These are phyloP conservation scores for Starmerella riodocensis DNA, from an alignment of 805 yeast genomes.

Conservation along the genomic window DNA sequence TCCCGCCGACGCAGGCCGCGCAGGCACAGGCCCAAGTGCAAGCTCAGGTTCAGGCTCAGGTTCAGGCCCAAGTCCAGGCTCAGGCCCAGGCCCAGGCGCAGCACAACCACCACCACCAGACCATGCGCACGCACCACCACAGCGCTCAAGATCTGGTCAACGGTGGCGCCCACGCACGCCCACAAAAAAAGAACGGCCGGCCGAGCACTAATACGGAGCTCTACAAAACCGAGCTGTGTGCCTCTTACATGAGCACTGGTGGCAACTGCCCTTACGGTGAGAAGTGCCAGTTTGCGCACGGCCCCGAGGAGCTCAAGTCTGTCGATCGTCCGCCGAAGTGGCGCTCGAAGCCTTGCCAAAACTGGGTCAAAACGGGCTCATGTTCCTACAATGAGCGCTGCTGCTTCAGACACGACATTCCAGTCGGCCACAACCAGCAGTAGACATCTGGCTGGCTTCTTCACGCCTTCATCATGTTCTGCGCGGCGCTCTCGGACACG, in stretches of 20 bases:
- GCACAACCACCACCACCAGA: slow-evolving; percentile 5
- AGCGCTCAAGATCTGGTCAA: not conserved
- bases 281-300: slow-evolving; percentile 93
- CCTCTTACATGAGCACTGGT: slow-evolving; percentile 53
- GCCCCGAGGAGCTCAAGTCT: slow-evolving; percentile 56
- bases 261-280: slow-evolving; percentile 75
- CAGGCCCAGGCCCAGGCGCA: too few relatives aligned
- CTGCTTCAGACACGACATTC: slow-evolving; percentile 61
- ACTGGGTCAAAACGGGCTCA: slow-evolving; percentile 68
- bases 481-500: too few relatives aligned
- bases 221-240: slow-evolving; percentile 84
- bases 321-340: slow-evolving; percentile 69
- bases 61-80: too few relatives aligned
- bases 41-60: not conserved
- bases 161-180: not conserved
- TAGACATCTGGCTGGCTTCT: too few relatives aligned
- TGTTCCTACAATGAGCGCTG: slow-evolving; percentile 87
- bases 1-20: slow-evolving; percentile 2
- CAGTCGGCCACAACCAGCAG: slow-evolving; percentile 14
- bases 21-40: slow-evolving; percentile 1
- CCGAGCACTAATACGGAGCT: slow-evolving; percentile 42
- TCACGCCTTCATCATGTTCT: too few relatives aligned
- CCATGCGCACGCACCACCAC: slow-evolving; percentile 2
- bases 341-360: slow-evolving; percentile 83
- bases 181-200: slow-evolving; percentile 25